These are phyloP conservation scores for Tuber umbilicatum DNA, from an alignment of 495 filamentous ascomycete genomes.

Conservation along the genomic window DNA sequence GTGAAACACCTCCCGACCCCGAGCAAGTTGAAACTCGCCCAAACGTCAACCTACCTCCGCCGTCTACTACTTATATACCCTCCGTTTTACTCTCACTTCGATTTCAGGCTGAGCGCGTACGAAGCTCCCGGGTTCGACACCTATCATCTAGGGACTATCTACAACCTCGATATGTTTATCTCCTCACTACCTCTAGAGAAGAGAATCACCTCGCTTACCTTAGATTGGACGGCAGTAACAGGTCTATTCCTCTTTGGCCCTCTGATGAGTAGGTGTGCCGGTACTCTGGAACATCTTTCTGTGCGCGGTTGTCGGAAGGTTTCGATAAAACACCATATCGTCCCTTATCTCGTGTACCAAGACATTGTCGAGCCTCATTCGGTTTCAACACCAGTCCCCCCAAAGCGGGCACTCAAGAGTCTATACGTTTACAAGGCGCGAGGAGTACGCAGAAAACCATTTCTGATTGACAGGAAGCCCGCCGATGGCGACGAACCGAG, in stretches of 20 bases:
- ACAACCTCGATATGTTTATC: slow-evolving; percentile 40
- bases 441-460: slow-evolving; percentile 40
- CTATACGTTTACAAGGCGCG: slow-evolving; percentile 42
- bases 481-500: slow-evolving; percentile 42
- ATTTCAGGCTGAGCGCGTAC: slow-evolving; percentile 37
- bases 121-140: slow-evolving; percentile 38
- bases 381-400: slow-evolving; percentile 24
- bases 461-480: slow-evolving; percentile 41
- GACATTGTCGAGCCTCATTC: slow-evolving; percentile 36
- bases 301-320: slow-evolving; percentile 41
- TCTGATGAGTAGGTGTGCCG: slow-evolving; percentile 39
- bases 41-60: slow-evolving; percentile 35
- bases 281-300: slow-evolving; percentile 40
- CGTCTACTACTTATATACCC: slow-evolving; percentile 36
- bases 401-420: slow-evolving; percentile 39
- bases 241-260: slow-evolving; percentile 40
- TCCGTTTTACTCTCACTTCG: slow-evolving; percentile 39
- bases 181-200: slow-evolving; percentile 37
- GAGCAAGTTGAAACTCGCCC: slow-evolving; percentile 35
- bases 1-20: slow-evolving; percentile 40
- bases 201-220: slow-evolving; percentile 39
- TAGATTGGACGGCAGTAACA: slow-evolving; percentile 42
- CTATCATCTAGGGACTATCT: slow-evolving; percentile 41
- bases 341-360: slow-evolving; percentile 42
- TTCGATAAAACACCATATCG: slow-evolving; percentile 42